Conservation (phyloP, 345 rosid species). For the Murraya paniculata region DNA sequence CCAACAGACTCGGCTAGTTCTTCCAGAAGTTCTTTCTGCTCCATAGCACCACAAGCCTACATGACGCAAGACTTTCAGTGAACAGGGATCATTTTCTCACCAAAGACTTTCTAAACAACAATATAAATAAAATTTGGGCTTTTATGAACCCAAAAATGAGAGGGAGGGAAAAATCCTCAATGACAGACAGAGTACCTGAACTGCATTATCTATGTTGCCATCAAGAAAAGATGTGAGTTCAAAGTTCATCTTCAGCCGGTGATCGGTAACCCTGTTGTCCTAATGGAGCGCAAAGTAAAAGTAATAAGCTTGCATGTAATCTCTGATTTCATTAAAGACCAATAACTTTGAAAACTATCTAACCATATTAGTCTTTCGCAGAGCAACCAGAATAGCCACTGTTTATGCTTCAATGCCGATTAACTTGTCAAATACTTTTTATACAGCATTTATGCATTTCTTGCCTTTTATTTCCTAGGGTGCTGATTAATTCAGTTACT, state of each 20-base stretch:
- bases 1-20: slow-evolving; percentile 76
- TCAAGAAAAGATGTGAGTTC: slow-evolving; percentile 80
- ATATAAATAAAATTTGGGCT: not conserved
- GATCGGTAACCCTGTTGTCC: slow-evolving; percentile 97
- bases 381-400: not conserved
- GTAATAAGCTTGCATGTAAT: slow-evolving; percentile 11
- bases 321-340: not conserved
- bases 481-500: not conserved
- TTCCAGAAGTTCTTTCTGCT: slow-evolving; percentile 85
- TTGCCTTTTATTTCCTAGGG: not conserved
- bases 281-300: slow-evolving; percentile 19
- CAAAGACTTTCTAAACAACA: not conserved
- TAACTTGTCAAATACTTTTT: not conserved
- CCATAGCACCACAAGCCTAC: slow-evolving; percentile 78
- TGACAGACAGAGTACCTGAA: slow-evolving; percentile 54
- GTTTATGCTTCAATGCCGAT: not conserved
- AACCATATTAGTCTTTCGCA: not conserved
- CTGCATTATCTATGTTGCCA: slow-evolving; percentile 71
- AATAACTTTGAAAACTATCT: not conserved
- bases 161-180: not conserved
- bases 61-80: slow-evolving; percentile 16
- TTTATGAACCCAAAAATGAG: not conserved
- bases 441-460: not conserved
- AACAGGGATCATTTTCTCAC: not conserved
- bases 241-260: slow-evolving; percentile 87